Evolutionary conservation across 441 rosid species (phyloP).

Genomic region (Syzygium malaccense): DNA sequence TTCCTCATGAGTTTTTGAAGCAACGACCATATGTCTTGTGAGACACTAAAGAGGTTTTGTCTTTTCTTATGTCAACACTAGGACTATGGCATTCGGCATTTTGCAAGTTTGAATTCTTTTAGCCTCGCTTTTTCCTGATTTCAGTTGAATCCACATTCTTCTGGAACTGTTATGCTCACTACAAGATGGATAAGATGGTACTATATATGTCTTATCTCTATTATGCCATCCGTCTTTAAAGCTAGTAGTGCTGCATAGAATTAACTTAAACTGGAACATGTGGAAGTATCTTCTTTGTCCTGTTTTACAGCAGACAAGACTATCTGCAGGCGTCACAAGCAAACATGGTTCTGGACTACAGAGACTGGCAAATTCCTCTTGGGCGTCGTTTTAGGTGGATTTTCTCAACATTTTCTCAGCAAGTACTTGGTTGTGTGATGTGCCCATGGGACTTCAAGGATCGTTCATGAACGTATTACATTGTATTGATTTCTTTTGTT

Average conservation of each 20-base stretch:
- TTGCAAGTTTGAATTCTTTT: background rate
- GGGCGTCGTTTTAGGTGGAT: constrained; percentile 79
- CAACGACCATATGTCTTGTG: background rate
- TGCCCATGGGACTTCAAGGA: background rate
- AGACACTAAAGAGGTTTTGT: background rate
- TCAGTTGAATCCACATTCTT: background rate
- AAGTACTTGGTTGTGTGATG: background rate
- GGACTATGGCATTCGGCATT: background rate
- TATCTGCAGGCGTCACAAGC: constrained; percentile 51
- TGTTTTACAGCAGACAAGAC: background rate
- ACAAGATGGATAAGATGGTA: background rate
- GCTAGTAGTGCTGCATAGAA: background rate
- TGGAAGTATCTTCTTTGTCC: background rate
- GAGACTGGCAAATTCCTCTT: constrained; percentile 96
- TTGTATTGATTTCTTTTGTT: background rate
- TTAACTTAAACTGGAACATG: background rate
- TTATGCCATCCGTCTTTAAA: background rate
- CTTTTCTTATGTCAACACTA: background rate
- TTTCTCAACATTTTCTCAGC: constrained; percentile 7
- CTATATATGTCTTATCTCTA: background rate
- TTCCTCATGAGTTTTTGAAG: background rate
- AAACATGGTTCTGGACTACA: constrained; percentile 68
- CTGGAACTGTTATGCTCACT: background rate
- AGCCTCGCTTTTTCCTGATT: background rate
- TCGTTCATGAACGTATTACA: background rate